These are phyloP conservation scores for Suillus ampliporus DNA, from an alignment of 768 basidiomycete genomes.

Conservation along the genomic window DNA sequence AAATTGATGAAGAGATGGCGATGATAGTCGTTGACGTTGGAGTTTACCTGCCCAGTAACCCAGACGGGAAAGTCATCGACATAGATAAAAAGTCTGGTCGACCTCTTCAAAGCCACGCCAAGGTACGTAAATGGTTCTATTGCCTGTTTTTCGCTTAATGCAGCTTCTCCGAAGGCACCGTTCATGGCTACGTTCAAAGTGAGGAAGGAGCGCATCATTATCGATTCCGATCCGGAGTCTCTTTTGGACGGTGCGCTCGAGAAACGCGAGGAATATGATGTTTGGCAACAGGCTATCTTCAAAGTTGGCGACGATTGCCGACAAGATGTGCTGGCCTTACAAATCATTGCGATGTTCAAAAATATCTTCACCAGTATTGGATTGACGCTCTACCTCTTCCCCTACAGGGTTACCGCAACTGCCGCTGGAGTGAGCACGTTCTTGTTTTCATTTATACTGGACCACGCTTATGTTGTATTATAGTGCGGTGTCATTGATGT, in stretches of 20 bases:
- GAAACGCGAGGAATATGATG: constrained; percentile 73
- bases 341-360: constrained; percentile 99
- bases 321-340: constrained; percentile 96
- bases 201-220: constrained; percentile 76
- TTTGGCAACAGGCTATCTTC: constrained; percentile 99
- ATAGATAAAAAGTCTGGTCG: constrained; percentile 96
- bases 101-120: constrained; percentile 96
- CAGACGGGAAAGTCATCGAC: constrained; percentile 95
- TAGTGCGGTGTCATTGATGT: constrained; percentile 99
- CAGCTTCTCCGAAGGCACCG: constrained; percentile 72
- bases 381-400: constrained; percentile 88
- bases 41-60: constrained; percentile 96
- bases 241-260: constrained; percentile 67
- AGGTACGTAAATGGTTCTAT: constrained; percentile 53
- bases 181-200: constrained; percentile 99
- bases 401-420: constrained; percentile 96
- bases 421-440: constrained; percentile 81
- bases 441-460: constrained; percentile 5
- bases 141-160: not conserved
- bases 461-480: constrained; percentile 1
- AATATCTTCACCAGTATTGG: constrained; percentile 93
- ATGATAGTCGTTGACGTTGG: constrained; percentile 93
- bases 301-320: constrained; percentile 99
- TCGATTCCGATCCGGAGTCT: constrained; percentile 75
- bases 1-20: constrained; percentile 99